phyloP scores from a whole-genome alignment of 345 rosid species.

The Sapria himalayana region DNA sequence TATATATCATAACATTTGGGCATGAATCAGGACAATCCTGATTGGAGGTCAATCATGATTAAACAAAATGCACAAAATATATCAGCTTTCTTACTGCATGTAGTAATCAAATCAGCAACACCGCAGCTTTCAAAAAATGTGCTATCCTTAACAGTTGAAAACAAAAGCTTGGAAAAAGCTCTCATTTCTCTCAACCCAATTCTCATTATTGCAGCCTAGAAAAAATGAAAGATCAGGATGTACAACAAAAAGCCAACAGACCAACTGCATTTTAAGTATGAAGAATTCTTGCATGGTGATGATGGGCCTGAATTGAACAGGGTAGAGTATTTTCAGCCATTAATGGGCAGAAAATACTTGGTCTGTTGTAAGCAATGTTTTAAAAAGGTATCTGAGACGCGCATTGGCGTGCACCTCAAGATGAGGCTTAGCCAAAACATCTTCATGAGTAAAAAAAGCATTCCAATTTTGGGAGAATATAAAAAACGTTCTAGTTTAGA shows the following conservation, averaged over 20 bases:
- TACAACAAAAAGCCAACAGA: not conserved
- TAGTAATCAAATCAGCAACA: constrained; percentile 80
- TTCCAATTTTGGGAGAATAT: too few species aligned
- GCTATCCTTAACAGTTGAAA: constrained; percentile 63
- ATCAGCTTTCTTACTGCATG: constrained; percentile 48
- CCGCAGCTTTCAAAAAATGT: constrained; percentile 97
- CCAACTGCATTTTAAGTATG: too few species aligned
- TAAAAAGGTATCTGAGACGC: too few species aligned
- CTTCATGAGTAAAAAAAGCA: too few species aligned
- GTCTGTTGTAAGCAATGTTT: too few species aligned
- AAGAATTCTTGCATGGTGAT: too few species aligned
- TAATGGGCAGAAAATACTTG: too few species aligned
- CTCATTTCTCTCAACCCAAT: constrained; percentile 91
- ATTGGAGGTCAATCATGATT: not conserved
- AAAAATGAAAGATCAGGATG: constrained; percentile 4
- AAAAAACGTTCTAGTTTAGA: too few species aligned
- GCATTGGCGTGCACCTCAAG: too few species aligned
- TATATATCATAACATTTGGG: constrained; percentile 3
- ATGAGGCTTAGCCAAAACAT: too few species aligned
- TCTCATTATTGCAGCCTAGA: constrained; percentile 90
- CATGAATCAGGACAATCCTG: not conserved
- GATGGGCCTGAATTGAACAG: too few species aligned
- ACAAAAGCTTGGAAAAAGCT: constrained; percentile 62
- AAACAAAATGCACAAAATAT: constrained; percentile 2
- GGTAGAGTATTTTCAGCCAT: too few species aligned